Evolutionary conservation across 1,284 basidiomycete species (phyloP).

Genomic region (Phylloporus sp.): DNA sequence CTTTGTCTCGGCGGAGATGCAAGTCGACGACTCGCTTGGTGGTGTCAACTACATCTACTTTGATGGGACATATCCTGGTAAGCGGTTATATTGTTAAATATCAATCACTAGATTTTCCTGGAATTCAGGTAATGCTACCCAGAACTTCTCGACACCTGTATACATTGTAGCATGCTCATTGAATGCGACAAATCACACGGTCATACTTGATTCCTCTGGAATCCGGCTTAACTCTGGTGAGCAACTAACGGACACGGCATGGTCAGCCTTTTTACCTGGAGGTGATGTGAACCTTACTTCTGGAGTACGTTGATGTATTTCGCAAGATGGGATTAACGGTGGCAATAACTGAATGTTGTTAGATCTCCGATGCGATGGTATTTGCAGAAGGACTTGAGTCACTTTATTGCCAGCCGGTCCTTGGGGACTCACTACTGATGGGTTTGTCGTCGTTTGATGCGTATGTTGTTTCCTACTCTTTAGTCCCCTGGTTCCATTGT

Average conservation of each 20-base stretch:
- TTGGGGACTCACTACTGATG: too few species aligned
- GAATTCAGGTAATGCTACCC: background rate
- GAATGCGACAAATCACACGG: background rate
- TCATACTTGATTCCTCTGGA: background rate
- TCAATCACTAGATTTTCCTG: too few species aligned
- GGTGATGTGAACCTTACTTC: background rate
- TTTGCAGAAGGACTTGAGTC: background rate
- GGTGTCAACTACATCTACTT: background rate
- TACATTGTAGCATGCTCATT: slow-evolving; percentile 1
- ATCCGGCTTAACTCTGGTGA: background rate
- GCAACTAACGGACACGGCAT: background rate
- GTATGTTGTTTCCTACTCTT: background rate
- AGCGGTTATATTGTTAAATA: background rate
- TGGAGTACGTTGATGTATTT: background rate
- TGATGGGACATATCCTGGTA: background rate
- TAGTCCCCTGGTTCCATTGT: too few species aligned
- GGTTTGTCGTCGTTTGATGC: background rate
- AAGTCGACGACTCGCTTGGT: background rate
- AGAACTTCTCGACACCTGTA: background rate
- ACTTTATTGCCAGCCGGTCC: background rate
- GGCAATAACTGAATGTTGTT: too few species aligned
- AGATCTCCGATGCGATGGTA: slow-evolving; percentile 1
- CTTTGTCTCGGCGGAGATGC: background rate
- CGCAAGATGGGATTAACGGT: background rate
- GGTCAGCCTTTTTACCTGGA: background rate